Base-by-base conservation (phyloP, 2,329 filamentous ascomycete species). In the Tolypocladium inflatum region DNA sequence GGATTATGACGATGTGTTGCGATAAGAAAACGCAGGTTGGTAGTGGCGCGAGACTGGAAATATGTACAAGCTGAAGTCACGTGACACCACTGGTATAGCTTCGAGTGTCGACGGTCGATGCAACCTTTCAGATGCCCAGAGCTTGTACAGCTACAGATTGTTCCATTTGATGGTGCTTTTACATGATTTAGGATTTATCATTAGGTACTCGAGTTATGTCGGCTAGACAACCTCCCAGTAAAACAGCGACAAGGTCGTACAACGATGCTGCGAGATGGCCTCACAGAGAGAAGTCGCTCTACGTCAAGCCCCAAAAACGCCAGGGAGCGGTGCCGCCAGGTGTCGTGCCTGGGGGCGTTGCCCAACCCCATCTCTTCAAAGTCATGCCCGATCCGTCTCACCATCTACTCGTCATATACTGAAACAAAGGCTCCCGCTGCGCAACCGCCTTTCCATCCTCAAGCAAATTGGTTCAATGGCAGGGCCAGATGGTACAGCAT, bases 161-260 rank as follows among this genome's bases (percentile, higher is more conserved):
- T 52, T 51, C 48, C 48, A 21, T 35, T 21, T n/a, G 5, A 37
- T 52, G 17, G 7, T 30, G 17, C n/a, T 33, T 10, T 50, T 50
- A 37, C 19, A 52, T 54, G 54, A 55, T 59, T 60, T 60, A 61
- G 54, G 54, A 63, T 66, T 61, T 60, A 62, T 68, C 65, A 69
- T 69, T 69, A 67, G 63, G 69, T 66, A 66, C 64, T 67, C 67
- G 67, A 64, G 62, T 63, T 64, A 52, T 21, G 48, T 37, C 48
- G 30, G 48, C 30, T 11, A 35, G 30, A 52, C 30, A 52, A 21
- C 30, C 30, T 15, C 30, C 30, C 48, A 21, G 33, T 35, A 21
- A 21, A 13, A n/a, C 30, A 37, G 48, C 30, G n/a, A 52, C 48
- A n/a, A 37, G 30, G 48, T 52, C 19, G 30, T 37, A 21, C 48